Conservation (phyloP, 2,329 filamentous ascomycete species). For the Aspergillus fijiensis region DNA sequence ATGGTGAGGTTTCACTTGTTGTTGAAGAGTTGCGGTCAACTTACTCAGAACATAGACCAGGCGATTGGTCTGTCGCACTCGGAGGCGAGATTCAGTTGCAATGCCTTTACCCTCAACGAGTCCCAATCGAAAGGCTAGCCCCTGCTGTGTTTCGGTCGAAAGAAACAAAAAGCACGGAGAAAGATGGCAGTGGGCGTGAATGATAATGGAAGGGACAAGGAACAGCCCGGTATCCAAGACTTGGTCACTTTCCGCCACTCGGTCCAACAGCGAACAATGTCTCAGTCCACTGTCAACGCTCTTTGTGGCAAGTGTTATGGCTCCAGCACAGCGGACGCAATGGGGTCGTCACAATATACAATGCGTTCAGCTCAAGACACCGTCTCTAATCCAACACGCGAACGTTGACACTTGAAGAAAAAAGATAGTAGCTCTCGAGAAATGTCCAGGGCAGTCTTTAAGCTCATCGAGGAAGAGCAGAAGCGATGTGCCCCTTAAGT, state of each 20-base stretch:
- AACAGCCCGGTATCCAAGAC: background rate
- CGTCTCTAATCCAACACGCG: background rate
- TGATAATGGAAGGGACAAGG: background rate
- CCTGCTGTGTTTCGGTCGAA: background rate
- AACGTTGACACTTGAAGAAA: background rate
- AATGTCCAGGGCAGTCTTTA: background rate
- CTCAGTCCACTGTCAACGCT: background rate
- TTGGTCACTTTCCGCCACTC: background rate
- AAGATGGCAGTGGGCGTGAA: background rate
- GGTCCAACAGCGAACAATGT: slow-evolving; percentile 3
- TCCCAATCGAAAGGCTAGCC: background rate
- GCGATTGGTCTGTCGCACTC: background rate
- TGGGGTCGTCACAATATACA: slow-evolving; percentile 3
- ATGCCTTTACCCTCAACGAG: background rate
- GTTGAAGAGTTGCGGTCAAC: slow-evolving; percentile 7
- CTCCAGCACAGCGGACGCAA: slow-evolving; percentile 10
- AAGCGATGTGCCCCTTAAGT: slow-evolving; percentile 12
- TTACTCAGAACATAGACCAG: slow-evolving; percentile 6
- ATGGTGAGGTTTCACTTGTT: slow-evolving; percentile 26
- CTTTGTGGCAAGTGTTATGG: background rate
- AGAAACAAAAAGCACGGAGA: background rate
- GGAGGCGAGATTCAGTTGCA: background rate
- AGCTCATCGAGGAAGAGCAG: background rate
- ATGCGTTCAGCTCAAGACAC: background rate
- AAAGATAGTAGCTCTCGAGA: background rate